Conservation (phyloP, 192 early-diverging fungal genomes). For the Coemansia sp. region DNA sequence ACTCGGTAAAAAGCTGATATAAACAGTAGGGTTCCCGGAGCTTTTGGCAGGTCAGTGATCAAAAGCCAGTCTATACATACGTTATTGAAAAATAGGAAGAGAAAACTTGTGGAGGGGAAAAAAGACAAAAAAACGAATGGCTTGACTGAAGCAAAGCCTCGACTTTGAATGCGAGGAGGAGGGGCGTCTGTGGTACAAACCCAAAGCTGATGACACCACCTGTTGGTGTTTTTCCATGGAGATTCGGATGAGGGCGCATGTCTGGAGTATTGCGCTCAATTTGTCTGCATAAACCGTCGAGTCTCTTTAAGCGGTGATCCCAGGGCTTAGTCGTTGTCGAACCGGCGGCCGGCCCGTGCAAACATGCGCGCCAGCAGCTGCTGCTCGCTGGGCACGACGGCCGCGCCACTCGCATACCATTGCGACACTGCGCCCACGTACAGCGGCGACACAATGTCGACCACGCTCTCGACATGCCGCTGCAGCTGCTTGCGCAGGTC, state of each 20-base stretch:
- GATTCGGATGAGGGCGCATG: constrained; percentile 5
- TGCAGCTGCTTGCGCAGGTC: constrained; percentile 43
- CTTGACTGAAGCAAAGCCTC: too few species aligned
- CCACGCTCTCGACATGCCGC: constrained; percentile 35
- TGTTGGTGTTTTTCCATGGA: background rate
- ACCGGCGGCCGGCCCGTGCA: constrained; percentile 3
- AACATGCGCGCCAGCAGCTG: constrained; percentile 25
- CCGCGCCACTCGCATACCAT: constrained; percentile 35
- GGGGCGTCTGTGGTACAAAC: background rate
- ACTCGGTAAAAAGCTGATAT: background rate
- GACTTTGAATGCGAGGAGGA: background rate
- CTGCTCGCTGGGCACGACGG: constrained; percentile 23
- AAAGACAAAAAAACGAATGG: too few species aligned
- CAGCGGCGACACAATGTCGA: constrained; percentile 48
- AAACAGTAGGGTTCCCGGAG: background rate
- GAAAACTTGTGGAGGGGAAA: constrained; percentile 1
- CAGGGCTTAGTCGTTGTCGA: background rate
- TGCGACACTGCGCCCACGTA: constrained; percentile 32
- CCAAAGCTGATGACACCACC: background rate
- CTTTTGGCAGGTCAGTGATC: background rate
- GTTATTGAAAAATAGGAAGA: constrained; percentile 3
- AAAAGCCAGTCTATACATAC: background rate
- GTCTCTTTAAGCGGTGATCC: too few species aligned
- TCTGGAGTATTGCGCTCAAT: background rate
- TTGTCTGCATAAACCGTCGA: constrained; percentile 1